phyloP scores from a whole-genome alignment of 108 stramenopile species.

The Discostella pseudostelligera region DNA sequence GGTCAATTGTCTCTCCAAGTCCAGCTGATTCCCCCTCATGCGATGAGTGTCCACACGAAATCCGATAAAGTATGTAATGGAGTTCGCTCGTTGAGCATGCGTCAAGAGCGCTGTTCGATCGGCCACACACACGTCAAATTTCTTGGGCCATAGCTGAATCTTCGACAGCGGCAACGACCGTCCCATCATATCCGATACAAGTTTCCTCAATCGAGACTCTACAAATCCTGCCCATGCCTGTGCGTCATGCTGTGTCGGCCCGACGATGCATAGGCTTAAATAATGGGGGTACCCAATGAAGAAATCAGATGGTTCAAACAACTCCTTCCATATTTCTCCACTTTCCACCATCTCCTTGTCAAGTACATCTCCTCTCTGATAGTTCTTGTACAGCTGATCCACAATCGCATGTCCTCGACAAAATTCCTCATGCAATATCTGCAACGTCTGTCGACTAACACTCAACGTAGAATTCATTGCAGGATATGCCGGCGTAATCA shows the following conservation, averaged over 20 bases:
- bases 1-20: constrained; percentile 76
- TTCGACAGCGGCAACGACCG: constrained; percentile 76
- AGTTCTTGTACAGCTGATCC: constrained; percentile 74
- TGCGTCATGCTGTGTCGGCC: constrained; percentile 83
- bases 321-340: constrained; percentile 68
- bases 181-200: constrained; percentile 78
- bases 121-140: constrained; percentile 82
- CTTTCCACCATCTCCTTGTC: constrained; percentile 31
- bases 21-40: constrained; percentile 83
- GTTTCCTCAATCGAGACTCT: constrained; percentile 88
- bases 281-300: constrained; percentile 95
- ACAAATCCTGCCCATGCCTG: constrained; percentile 93
- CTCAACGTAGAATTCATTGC: constrained; percentile 96
- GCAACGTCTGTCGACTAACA: constrained; percentile 82
- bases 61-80: constrained; percentile 82
- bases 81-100: constrained; percentile 74
- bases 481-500: constrained; percentile 99
- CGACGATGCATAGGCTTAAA: constrained; percentile 90
- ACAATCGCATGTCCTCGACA: constrained; percentile 72
- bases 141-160: constrained; percentile 90
- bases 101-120: constrained; percentile 74
- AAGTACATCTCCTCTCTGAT: constrained; percentile 41
- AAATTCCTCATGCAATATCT: constrained; percentile 88
- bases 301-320: constrained; percentile 95
- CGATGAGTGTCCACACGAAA: constrained; percentile 75